Percentiles rank a stretch among this genome's conserved stretches.
Evolutionary conservation across 768 basidiomycete genomes (phyloP).

Genomic region (Suillus tomentosus): DNA sequence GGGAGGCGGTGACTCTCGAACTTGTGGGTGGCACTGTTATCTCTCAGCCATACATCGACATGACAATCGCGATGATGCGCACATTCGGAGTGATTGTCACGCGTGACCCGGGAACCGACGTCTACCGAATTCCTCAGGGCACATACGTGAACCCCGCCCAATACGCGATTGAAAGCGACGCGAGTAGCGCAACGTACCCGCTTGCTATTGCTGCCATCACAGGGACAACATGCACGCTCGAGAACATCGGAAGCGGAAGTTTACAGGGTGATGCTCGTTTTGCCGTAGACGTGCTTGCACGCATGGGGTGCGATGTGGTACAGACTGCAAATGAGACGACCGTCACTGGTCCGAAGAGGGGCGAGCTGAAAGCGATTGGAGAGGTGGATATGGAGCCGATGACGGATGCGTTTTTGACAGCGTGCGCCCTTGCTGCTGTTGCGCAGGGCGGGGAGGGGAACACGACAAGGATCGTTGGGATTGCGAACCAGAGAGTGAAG

Average conservation of each 20-base stretch:
- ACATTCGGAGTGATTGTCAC: constrained; percentile 82
- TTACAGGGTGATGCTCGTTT: constrained; percentile 98
- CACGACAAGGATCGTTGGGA: constrained; percentile 85
- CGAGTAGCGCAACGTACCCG: constrained; percentile 94
- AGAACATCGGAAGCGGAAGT: constrained; percentile 87
- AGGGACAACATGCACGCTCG: constrained; percentile 92
- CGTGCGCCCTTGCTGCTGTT: constrained; percentile 89
- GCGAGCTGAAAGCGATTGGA: constrained; percentile 72
- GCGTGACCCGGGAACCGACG: constrained; percentile 66
- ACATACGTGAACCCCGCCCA: constrained; percentile 73
- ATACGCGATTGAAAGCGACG: constrained; percentile 95
- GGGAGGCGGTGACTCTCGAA: constrained; percentile 80
- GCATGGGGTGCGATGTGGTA: constrained; percentile 91
- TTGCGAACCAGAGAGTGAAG: constrained; percentile 98
- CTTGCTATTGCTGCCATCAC: constrained; percentile 97
- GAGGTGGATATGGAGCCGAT: constrained; percentile 98
- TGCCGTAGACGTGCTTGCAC: constrained; percentile 88
- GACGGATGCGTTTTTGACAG: constrained; percentile 99
- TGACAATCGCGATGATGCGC: constrained; percentile 98
- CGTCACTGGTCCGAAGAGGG: constrained; percentile 85
- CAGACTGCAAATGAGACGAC: constrained; percentile 91
- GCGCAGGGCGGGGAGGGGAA: constrained; percentile 58
- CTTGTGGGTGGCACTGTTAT: constrained; percentile 94
- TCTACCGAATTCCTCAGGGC: constrained; percentile 86
- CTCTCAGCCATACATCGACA: constrained; percentile 98